These are phyloP conservation scores for Tetrahymena borealis DNA, from an alignment of 73 alveolate genomes.

Conservation along the genomic window DNA sequence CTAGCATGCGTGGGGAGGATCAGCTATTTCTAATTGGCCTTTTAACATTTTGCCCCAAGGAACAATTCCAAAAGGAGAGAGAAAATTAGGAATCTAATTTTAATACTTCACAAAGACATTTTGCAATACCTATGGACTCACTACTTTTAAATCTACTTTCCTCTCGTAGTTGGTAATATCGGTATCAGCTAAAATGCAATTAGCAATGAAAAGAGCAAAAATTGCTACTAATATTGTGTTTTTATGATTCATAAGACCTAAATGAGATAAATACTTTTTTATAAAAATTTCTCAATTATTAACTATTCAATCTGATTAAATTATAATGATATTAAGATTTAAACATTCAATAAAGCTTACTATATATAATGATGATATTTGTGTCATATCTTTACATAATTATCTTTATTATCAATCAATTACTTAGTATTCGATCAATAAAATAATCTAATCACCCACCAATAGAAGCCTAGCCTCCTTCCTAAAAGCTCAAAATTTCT, in stretches of 20 bases:
- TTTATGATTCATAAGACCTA: neutral
- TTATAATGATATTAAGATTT: neutral
- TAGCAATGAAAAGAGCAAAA: neutral
- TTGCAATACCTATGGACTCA: neutral
- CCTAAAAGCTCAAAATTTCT: no score
- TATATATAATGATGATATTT: neutral
- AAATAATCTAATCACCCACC: neutral
- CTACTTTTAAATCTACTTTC: neutral
- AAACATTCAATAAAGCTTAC: neutral
- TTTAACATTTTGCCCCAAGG: neutral
- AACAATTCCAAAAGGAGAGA: neutral
- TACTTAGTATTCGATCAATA: neutral
- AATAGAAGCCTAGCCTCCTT: neutral
- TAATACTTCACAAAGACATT: neutral
- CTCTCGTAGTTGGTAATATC: neutral
- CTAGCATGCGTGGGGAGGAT: neutral
- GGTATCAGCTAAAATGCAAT: neutral
- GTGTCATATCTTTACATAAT: neutral
- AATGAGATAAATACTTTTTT: neutral
- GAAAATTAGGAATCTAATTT: neutral
- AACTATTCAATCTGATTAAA: neutral
- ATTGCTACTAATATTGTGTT: neutral
- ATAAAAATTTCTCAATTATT: neutral
- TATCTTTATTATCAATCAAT: neutral
- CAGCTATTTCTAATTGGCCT: neutral